Conservation (phyloP, 2,329 filamentous ascomycete species). For the Colletotrichum plurivorum region DNA sequence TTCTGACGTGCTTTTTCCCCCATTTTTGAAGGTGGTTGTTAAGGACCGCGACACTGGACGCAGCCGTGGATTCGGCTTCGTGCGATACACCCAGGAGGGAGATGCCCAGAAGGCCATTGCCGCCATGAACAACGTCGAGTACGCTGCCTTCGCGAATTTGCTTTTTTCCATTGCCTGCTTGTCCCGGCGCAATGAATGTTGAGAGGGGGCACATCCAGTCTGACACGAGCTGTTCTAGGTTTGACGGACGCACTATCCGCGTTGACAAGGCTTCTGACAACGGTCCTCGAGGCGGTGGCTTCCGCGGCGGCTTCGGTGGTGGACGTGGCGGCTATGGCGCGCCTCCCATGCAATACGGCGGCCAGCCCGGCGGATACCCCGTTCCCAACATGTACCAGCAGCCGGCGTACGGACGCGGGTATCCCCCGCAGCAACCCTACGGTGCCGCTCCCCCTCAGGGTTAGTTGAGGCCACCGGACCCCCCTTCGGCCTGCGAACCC, state of each 20-base stretch:
- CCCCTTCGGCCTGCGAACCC: background rate
- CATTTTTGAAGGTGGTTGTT: constrained; percentile 82
- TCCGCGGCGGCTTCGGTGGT: constrained; percentile 56
- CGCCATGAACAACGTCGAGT: constrained; percentile 93
- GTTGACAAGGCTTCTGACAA: constrained; percentile 96
- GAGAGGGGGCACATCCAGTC: background rate
- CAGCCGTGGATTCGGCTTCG: constrained; percentile 97
- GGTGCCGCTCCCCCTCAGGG: constrained; percentile 52
- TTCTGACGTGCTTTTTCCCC: constrained; percentile 42
- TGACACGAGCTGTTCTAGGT: constrained; percentile 66
- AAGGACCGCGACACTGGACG: constrained; percentile 97
- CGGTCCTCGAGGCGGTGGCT: constrained; percentile 72
- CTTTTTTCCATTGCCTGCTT: constrained; percentile 39
- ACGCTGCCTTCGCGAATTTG: constrained; percentile 55
- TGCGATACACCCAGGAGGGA: constrained; percentile 84
- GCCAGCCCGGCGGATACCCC: constrained; percentile 50
- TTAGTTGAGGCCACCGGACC: constrained; percentile 47
- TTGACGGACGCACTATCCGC: constrained; percentile 93
- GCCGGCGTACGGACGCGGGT: constrained; percentile 62
- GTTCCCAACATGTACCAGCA: constrained; percentile 54
- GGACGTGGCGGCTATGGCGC: constrained; percentile 52
- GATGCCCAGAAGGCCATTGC: constrained; percentile 84
- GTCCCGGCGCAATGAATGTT: constrained; percentile 40
- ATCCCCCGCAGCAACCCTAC: constrained; percentile 53
- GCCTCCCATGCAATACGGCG: constrained; percentile 51